Conservation (phyloP, 768 basidiomycete species). For the Tricholoma matsutake region DNA sequence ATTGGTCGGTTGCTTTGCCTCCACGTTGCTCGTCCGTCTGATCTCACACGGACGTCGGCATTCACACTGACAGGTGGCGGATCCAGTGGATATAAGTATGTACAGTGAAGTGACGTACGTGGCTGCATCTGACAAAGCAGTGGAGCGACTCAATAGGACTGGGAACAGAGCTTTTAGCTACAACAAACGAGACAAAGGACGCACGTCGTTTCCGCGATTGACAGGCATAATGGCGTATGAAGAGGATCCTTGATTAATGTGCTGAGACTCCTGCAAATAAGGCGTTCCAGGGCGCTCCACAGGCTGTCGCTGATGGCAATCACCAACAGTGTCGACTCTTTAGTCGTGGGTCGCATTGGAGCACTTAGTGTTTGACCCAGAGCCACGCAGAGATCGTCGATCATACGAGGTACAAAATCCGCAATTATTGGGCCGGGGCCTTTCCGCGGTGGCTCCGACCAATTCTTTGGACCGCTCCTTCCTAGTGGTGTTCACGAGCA, state of each 20-base stretch:
- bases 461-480: no score
- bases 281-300: neutral
- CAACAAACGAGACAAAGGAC: neutral
- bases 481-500: neutral
- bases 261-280: neutral
- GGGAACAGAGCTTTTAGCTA: neutral
- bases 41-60: neutral
- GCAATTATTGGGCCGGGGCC: neutral
- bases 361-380: no score
- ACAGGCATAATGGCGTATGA: neutral
- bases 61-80: neutral
- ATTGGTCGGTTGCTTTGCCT: constrained; percentile 32
- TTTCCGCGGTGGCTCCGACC: no score
- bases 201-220: neutral
- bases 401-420: neutral
- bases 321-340: neutral
- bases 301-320: neutral
- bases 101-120: neutral
- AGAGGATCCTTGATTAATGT: neutral
- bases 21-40: constrained; percentile 13
- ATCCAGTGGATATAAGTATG: neutral
- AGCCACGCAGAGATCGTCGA: neutral
- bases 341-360: no score
- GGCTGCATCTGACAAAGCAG: no score
- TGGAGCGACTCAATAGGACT: no score